Evolutionary conservation across 73 alveolate genomes (phyloP).

Genomic region (Paramecium caudatum): DNA sequence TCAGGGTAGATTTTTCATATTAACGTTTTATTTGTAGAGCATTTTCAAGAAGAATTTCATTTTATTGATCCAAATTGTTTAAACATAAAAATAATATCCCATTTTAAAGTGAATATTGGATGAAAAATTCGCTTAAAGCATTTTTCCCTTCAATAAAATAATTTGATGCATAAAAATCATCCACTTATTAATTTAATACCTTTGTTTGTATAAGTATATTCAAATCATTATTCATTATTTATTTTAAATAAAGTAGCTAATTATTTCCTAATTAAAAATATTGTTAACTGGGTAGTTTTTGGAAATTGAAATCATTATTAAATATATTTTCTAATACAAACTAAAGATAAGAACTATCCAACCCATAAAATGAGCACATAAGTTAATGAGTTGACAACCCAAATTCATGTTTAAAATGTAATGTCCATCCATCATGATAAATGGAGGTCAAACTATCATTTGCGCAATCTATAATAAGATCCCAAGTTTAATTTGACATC

Average conservation of each 20-base stretch:
- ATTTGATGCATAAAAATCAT: constrained; percentile 15
- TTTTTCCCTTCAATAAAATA: not conserved
- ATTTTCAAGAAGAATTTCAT: not conserved
- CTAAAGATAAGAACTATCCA: constrained; percentile 14
- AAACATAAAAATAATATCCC: not conserved
- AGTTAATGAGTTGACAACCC: not conserved
- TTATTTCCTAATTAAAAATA: constrained; percentile 16
- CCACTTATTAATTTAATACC: not conserved
- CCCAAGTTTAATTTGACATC: constrained; percentile 7
- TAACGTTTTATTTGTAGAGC: not conserved
- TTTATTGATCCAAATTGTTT: not conserved
- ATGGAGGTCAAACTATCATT: not conserved
- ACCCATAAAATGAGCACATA: not conserved
- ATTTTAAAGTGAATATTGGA: not conserved
- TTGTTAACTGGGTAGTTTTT: not conserved
- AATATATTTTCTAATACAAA: not conserved
- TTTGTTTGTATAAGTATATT: constrained; percentile 7
- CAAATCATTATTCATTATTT: not conserved
- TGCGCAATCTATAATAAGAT: not conserved
- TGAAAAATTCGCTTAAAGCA: not conserved
- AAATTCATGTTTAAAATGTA: constrained; percentile 8
- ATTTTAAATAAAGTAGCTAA: not conserved
- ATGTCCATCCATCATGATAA: not conserved
- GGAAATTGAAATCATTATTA: not conserved
- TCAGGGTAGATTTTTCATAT: not conserved